phyloP scores from a whole-genome alignment of 2,329 filamentous ascomycete genomes.

The Colletotrichum godetiae region DNA sequence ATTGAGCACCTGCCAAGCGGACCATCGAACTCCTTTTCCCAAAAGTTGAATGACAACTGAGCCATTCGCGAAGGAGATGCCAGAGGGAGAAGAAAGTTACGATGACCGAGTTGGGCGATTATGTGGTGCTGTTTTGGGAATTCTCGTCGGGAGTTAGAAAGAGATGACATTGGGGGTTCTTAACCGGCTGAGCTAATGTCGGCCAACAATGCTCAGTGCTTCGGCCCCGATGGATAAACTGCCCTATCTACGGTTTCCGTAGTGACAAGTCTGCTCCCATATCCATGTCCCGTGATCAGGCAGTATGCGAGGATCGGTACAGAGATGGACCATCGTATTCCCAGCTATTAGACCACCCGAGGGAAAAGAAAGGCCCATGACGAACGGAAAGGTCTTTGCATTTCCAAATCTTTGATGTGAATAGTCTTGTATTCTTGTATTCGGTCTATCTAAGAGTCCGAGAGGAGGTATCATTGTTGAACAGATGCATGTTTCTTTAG shows the following conservation, averaged over 20 bases:
- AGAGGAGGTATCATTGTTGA: constrained; percentile 38
- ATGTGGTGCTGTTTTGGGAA: not conserved
- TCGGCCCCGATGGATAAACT: too few relatives aligned
- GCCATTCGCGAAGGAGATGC: not conserved
- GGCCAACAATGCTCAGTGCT: not conserved
- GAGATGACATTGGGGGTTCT: not conserved
- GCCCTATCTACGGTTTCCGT: too few relatives aligned
- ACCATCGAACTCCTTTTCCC: not conserved
- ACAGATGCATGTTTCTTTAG: constrained; percentile 31
- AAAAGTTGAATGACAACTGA: not conserved
- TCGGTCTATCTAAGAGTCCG: constrained; percentile 18
- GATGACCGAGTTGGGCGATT: not conserved
- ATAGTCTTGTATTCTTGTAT: constrained; percentile 19
- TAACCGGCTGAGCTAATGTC: not conserved
- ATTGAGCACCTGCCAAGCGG: too few relatives aligned
- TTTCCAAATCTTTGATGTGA: not conserved
- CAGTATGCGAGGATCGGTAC: too few relatives aligned
- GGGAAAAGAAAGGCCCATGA: too few relatives aligned
- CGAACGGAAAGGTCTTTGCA: not conserved
- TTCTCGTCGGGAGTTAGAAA: not conserved
- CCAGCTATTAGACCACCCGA: too few relatives aligned
- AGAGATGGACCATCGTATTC: too few relatives aligned
- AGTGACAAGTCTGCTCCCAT: too few relatives aligned
- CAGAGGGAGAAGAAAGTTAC: not conserved
- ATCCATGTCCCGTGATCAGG: too few relatives aligned